Base-by-base conservation (phyloP, 2,329 filamentous ascomycete genomes). In the Chaetothyriales sp. region DNA sequence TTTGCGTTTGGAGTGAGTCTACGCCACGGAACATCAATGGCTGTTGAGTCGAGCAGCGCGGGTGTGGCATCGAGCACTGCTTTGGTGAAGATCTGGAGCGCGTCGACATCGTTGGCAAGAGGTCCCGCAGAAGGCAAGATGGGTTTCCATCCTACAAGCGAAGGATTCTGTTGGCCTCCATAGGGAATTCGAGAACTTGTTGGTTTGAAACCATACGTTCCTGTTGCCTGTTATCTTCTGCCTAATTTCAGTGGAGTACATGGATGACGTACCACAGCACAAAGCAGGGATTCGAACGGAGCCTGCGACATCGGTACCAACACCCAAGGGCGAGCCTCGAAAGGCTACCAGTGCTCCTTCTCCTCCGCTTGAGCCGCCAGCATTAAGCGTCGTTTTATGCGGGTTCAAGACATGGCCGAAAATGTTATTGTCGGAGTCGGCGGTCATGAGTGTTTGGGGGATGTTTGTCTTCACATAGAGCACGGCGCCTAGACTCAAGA, bases 381-480 rank as follows among this genome's bases (percentile, higher is more conserved):
- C 60, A 0, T 62, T 62, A 3, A 69, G 46, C 3, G 46, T 47
- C 1, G 60, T 64, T 48, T 68, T 68, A 51, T 63, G 59, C 1
- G 70, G 70, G 52, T 72, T 73, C 18, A 69, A 54, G 0, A 66
- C 68, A 9, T 68, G 61, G 2, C 70, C 69, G 43, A 70, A 69
- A 10, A 73, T 59, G 57, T 72, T 70, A 51, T 72, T 72, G 10
- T 67, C 54, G 1, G 65, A 67, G 33, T 71, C 69, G 13, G 60
- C 61, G 0, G 64, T 64, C 71, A 76, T 73, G 56, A 79, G 68
- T 0, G 74, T 77, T 54, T 76, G 73, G 2, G 77, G 75, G 1
- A 78, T 63, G 54, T 77, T 78, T 3, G 76, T 79, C 62, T 79
- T 77, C 61, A 78, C 69, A 51, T 53, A 58, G 37, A 53, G 50